Evolutionary conservation across 257 asterid species (phyloP).

Genomic region (Penstemon barbatus): DNA sequence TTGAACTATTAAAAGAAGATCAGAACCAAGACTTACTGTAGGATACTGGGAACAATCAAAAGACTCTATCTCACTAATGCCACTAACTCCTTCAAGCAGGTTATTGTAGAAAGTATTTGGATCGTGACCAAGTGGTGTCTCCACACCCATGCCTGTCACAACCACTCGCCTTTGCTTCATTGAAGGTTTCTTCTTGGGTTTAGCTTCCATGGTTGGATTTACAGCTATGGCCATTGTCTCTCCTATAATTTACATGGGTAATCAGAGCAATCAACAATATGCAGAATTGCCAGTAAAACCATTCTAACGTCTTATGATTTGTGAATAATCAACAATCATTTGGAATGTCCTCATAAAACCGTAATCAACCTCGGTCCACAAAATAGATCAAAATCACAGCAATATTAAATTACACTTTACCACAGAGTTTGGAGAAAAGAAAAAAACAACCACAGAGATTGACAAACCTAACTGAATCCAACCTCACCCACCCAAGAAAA

Average conservation of each 20-base stretch:
- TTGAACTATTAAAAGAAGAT: slow-evolving; percentile 20
- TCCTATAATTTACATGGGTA: slow-evolving; percentile 37
- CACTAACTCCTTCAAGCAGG: slow-evolving; percentile 88
- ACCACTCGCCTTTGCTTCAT: slow-evolving; percentile 87
- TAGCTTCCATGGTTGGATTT: slow-evolving; percentile 51
- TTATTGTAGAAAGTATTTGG: slow-evolving; percentile 76
- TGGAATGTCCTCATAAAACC: not conserved
- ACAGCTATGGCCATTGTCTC: slow-evolving; percentile 55
- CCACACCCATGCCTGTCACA: slow-evolving; percentile 96
- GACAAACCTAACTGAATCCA: slow-evolving; percentile 28
- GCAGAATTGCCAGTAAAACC: not conserved
- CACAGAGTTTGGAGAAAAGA: not conserved
- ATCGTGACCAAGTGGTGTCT: slow-evolving; percentile 80
- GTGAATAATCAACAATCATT: no score
- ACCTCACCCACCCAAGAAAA: slow-evolving; percentile 27
- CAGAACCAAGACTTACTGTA: slow-evolving; percentile 55
- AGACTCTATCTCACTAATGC: slow-evolving; percentile 83
- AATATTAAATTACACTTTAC: not conserved
- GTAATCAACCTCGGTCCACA: not conserved
- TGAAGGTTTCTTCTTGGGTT: slow-evolving; percentile 54
- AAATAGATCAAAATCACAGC: slow-evolving; percentile 4
- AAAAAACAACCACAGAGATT: slow-evolving; percentile 14
- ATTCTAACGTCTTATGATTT: not conserved
- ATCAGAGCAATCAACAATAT: slow-evolving; percentile 25
- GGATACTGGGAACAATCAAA: slow-evolving; percentile 88